phyloP scores from a whole-genome alignment of 164 flowering plant species.

The Magnolia changhungtana region DNA sequence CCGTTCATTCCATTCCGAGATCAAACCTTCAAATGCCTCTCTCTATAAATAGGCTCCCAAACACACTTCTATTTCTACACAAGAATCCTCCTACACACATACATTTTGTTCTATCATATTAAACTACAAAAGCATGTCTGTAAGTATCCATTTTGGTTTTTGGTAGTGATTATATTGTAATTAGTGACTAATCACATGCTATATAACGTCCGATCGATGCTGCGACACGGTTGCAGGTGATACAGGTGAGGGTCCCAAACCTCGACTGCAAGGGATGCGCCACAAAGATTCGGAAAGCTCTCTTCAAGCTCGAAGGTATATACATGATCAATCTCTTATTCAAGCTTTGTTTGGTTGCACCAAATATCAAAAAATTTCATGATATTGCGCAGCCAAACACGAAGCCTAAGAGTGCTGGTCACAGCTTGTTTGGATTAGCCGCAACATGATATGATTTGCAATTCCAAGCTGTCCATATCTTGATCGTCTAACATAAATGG shows the following conservation, averaged over 20 bases:
- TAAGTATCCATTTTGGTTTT: neutral
- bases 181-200: neutral
- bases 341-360: no score
- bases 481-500: no score
- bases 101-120: neutral
- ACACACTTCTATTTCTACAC: neutral
- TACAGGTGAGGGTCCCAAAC: constrained; percentile 73
- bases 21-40: neutral
- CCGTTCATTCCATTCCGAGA: no score
- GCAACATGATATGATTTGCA: no score
- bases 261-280: constrained; percentile 81
- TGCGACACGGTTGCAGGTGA: constrained; percentile 32
- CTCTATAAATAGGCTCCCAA: neutral
- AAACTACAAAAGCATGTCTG: constrained; percentile 12
- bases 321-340: neutral
- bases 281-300: constrained; percentile 60
- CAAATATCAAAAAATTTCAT: no score
- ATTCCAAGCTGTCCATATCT: no score
- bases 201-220: neutral
- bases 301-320: constrained; percentile 66
- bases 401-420: no score
- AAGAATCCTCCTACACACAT: neutral
- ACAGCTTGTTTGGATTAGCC: no score
- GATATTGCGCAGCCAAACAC: no score
- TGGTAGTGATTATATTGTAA: neutral